Base-by-base conservation (phyloP, 768 basidiomycete genomes). In the Hypholoma sublateritium region DNA sequence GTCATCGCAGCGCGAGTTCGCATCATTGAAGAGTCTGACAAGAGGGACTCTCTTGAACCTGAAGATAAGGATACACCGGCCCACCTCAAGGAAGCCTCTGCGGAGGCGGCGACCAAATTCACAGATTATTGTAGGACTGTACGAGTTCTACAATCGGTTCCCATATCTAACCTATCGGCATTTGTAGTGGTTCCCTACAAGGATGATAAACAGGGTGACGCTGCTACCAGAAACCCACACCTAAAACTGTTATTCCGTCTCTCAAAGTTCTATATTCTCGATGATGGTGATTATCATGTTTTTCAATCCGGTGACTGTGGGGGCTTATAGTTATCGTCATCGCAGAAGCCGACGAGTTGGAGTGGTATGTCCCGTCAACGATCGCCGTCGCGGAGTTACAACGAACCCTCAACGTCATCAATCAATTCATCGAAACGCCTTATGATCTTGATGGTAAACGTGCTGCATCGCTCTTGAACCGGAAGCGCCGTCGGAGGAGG, bases 201-300 rank as follows among this genome's bases (percentile, higher is more conserved):
- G 43, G 83, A 72, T 52, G 87, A 97, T 51, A 85, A 91, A 55
- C 82, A 87, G 54, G 90, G 87, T 13, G 75, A 85, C 19, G 92
- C 89, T 0, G 89, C 88, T 2, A 88, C 87, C 25, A 88, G 84
- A 65, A 86, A 97, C 65, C 77, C 85, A 11, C 80, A 88, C 55
- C 75, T 98, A 59, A 95, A 94, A 68, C 82, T 98, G 24, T 71
- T 98, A 59, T 89, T 97, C 70, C 86, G 89, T 35, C 75, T 98
- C 7, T 76, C 87, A 19, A 84, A 86, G 36, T 95, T 95, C 69
- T 77, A 75, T 59, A 77, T 87, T 45, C 70, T 80, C 11, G 80
- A 85, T 53, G 85, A 92, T 67, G 83, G 93, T 91, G 62, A 49
- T 80, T 61, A 50, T 52, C 16, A n/a, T 28, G 22, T 47, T 5